Percentiles rank a stretch among this genome's conserved stretches.
These are phyloP conservation scores for Favolaschia claudopus DNA, from an alignment of 768 basidiomycete genomes.

Conservation along the genomic window DNA sequence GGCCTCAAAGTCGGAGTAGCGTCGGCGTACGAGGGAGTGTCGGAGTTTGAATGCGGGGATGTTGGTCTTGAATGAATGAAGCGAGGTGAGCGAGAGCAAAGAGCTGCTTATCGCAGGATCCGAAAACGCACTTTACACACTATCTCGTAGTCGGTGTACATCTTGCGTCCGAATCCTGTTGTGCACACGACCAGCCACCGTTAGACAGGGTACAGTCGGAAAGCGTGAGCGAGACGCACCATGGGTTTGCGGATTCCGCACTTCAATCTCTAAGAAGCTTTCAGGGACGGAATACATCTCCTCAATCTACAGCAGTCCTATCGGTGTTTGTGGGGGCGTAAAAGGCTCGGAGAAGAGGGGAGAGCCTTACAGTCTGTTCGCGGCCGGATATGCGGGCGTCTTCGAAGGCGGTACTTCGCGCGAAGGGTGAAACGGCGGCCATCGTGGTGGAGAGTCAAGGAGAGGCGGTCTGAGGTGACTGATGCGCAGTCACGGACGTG, in stretches of 20 bases:
- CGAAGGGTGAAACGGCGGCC: conserved; percentile 65
- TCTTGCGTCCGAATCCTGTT: conserved; percentile 93
- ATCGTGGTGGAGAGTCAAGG: conserved; percentile 29
- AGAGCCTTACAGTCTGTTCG: conserved; percentile 62
- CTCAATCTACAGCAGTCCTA: conserved; percentile 71
- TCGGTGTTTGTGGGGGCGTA: conserved; percentile 35
- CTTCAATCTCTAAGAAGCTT: conserved; percentile 97
- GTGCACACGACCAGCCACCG: conserved; percentile 5
- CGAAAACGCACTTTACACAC: conserved; percentile 82
- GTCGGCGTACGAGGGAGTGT: conserved; percentile 87
- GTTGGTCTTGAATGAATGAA: conserved; percentile 73
- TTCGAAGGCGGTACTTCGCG: conserved; percentile 65
- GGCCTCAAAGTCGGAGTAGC: conserved; percentile 94
- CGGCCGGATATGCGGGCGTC: conserved; percentile 57
- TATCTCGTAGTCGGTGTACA: conserved; percentile 99
- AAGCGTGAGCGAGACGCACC: conserved; percentile 55
- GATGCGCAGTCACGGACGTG: no score
- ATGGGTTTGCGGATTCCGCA: conserved; percentile 95
- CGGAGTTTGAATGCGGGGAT: conserved; percentile 98
- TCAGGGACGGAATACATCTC: conserved; percentile 99
- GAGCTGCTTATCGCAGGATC: conserved; percentile 8
- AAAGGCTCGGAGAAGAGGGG: conserved; percentile 13
- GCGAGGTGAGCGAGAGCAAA: neutral
- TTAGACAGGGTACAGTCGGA: neutral
- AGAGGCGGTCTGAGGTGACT: neutral